Evolutionary conservation across 2,329 filamentous ascomycete genomes (phyloP), one percentile per base, ranked within the genome.

Genomic region (Zasmidium cellare): DNA sequence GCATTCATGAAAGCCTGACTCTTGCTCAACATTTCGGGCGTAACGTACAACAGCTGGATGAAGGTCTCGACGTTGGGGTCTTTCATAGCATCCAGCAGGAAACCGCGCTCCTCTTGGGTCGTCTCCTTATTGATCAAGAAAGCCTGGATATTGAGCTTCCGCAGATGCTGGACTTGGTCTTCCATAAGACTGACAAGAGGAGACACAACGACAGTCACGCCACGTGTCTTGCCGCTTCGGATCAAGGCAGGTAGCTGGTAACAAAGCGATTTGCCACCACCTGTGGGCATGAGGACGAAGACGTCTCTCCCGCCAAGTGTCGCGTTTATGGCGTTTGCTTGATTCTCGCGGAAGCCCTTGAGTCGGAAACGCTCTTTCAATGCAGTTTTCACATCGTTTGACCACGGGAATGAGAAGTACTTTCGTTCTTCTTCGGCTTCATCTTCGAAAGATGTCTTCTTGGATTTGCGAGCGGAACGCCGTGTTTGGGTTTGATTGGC

Each of bases 211-310:
- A 99, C 83, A 0, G 93, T 97, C 22, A 99, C 87, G 2, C 94
- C 96, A 31, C 80, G 80, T 0, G 93, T 97, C 67, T 84, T 89
- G 46, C 94, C 94, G 47, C 85, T 89, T 49, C 82, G 84, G 28
- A 99, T 82, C 19, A 97, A 84, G 1, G 94, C 91, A 14, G 94
- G 96, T 12, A 99, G 78, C 73, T 99, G 96, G 72, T 99, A 99
- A 73, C 94, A 97, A 1, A 99, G 80, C 1, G 93, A 97, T 72
- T 99, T 99, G 45, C 94, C 94, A 59, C 94, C 94, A 53, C 94
- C 94, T 0, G 94, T 99, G 2, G 96, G 94, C 94, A 99, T 99
- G 41, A 99, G 80, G 16, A 99, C 89, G 72, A 99, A 99, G 0
- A 90, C 88, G 74, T 99, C 93, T 63, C 93, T 87, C 2, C 93